Evolutionary conservation across 768 basidiomycete species (phyloP).

Genomic region (Leccinum rimulosum): DNA sequence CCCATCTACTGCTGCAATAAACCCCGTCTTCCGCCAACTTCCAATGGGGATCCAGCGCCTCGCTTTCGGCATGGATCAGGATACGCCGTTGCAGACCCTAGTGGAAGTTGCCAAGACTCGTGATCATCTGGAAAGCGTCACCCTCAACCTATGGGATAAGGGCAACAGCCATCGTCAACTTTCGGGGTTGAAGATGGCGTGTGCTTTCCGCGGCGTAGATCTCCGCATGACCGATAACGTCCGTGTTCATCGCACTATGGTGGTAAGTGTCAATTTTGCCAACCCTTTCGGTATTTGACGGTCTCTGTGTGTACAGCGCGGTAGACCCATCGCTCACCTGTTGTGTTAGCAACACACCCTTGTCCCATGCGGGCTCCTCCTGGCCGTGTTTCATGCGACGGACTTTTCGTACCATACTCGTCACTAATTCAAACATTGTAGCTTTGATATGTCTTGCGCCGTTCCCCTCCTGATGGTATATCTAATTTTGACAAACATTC

Average conservation of each 20-base stretch:
- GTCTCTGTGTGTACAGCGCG: slow-evolving; percentile 16
- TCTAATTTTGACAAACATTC: slow-evolving; percentile 1
- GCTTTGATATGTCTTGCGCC: slow-evolving; percentile 10
- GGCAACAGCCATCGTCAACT: slow-evolving; percentile 51
- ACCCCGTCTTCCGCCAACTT: slow-evolving; percentile 45
- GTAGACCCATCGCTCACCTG: slow-evolving; percentile 13
- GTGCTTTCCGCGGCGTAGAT: slow-evolving; percentile 59
- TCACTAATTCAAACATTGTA: slow-evolving; percentile 16
- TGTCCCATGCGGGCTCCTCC: neutral
- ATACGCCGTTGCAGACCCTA: slow-evolving; percentile 52
- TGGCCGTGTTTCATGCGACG: neutral
- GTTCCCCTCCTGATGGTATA: slow-evolving; percentile 1
- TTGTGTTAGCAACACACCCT: slow-evolving; percentile 18
- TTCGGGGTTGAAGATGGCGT: slow-evolving; percentile 57
- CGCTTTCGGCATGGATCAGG: slow-evolving; percentile 58
- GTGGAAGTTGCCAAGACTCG: slow-evolving; percentile 51
- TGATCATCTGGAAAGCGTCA: slow-evolving; percentile 45
- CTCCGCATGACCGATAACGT: slow-evolving; percentile 52
- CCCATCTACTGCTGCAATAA: slow-evolving; percentile 39
- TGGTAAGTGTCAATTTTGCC: slow-evolving; percentile 38
- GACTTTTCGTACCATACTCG: slow-evolving; percentile 1
- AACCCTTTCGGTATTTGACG: slow-evolving; percentile 13
- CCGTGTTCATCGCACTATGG: slow-evolving; percentile 47
- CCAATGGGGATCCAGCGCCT: slow-evolving; percentile 52
- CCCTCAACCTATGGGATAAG: slow-evolving; percentile 53